A percentile compares a stretch with the other conserved stretches of the same genome.
These are phyloP conservation scores for Pseudoneurospora amorphoporcata DNA, from an alignment of 495 filamentous ascomycete genomes.

Conservation along the genomic window DNA sequence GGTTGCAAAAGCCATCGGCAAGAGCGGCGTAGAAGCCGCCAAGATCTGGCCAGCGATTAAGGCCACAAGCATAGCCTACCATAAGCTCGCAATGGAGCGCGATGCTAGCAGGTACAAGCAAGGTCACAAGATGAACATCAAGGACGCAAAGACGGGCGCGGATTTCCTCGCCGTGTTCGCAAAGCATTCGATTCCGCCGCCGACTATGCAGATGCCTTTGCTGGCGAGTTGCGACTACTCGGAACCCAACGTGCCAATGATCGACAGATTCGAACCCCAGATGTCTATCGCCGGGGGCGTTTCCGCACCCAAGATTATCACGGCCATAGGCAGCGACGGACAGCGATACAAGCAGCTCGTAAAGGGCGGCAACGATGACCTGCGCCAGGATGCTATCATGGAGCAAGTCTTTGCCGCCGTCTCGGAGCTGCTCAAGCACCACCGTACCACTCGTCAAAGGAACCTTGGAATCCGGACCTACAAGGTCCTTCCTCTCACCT, in stretches of 20 bases:
- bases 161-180: conserved; percentile 47
- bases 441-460: conserved; percentile 76
- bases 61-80: conserved; percentile 63
- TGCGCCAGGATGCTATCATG: conserved; percentile 99
- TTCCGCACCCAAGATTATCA: conserved; percentile 85
- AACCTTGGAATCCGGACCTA: conserved; percentile 87
- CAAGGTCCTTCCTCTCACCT: conserved; percentile 83
- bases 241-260: conserved; percentile 46
- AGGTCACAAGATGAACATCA: conserved; percentile 53
- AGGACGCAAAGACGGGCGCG: conserved; percentile 44
- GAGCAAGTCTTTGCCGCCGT: conserved; percentile 98
- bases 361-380: conserved; percentile 89
- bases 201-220: conserved; percentile 77
- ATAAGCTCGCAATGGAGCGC: conserved; percentile 58
- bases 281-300: conserved; percentile 84
- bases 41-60: conserved; percentile 58
- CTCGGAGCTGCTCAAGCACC: conserved; percentile 73
- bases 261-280: conserved; percentile 53
- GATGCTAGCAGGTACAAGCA: conserved; percentile 47
- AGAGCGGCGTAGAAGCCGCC: conserved; percentile 27
- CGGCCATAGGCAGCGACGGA: conserved; percentile 66
- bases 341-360: conserved; percentile 75
- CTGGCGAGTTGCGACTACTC: conserved; percentile 66
- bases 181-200: conserved; percentile 64
- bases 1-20: conserved; percentile 48